Conservation (phyloP, 108 stramenopile species). For the Conticribra guillardii region DNA sequence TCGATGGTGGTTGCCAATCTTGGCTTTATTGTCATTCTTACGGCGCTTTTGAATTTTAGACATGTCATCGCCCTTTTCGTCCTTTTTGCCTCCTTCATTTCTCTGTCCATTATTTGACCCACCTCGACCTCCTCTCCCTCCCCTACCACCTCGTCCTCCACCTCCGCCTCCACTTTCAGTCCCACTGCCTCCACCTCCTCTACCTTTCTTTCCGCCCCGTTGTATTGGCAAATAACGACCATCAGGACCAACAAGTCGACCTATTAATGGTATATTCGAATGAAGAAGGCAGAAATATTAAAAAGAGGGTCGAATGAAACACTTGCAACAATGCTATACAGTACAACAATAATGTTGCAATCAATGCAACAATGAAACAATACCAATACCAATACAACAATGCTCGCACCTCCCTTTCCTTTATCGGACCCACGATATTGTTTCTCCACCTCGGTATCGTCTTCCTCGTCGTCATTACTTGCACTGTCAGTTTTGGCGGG, state of each 20-base stretch:
- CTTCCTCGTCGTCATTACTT: conserved; percentile 28
- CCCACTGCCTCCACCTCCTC: conserved; percentile 10
- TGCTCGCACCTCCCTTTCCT: conserved; percentile 81
- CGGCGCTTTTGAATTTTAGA: conserved; percentile 67
- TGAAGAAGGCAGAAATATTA: too few relatives aligned
- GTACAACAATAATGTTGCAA: too few relatives aligned
- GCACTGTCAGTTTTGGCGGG: conserved; percentile 7
- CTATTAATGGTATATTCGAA: too few relatives aligned
- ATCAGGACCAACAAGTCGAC: conserved; percentile 77
- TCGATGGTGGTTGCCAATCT: conserved; percentile 66
- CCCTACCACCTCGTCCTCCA: conserved; percentile 13
- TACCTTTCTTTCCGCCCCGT: conserved; percentile 48
- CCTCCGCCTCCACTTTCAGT: conserved; percentile 13
- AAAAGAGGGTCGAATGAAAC: too few relatives aligned
- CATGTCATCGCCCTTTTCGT: conserved; percentile 35
- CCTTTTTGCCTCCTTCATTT: conserved; percentile 9
- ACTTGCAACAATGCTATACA: too few relatives aligned
- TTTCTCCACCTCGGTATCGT: conserved; percentile 36
- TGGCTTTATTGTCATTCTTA: conserved; percentile 72
- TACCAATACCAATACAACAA: too few relatives aligned
- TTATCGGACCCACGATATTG: conserved; percentile 86
- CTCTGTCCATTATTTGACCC: conserved; percentile 1
- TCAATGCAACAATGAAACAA: too few relatives aligned
- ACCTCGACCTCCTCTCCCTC: conserved; percentile 18
- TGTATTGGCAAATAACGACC: conserved; percentile 71